Conservation (phyloP, 495 filamentous ascomycete genomes). For the Xylaria sp. region DNA sequence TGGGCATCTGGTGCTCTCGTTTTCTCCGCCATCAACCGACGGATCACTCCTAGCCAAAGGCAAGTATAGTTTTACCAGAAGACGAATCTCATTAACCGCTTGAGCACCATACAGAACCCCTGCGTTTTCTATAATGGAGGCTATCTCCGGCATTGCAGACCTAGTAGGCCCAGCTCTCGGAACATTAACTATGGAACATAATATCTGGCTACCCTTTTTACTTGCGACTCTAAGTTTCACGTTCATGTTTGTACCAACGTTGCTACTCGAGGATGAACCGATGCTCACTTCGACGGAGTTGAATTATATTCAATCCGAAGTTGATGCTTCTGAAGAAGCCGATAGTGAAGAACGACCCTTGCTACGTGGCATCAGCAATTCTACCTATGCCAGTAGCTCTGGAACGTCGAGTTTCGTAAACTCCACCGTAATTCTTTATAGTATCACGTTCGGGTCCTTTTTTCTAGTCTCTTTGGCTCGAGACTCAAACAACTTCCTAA, state of each 20-base stretch:
- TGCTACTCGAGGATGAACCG: background rate
- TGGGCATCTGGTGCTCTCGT: slow-evolving; percentile 20
- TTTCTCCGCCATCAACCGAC: slow-evolving; percentile 13
- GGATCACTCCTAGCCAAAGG: slow-evolving; percentile 9
- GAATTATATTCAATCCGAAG: background rate
- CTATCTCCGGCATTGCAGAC: slow-evolving; percentile 10
- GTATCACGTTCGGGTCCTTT: slow-evolving; percentile 11
- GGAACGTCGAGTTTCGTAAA: background rate
- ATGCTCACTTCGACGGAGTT: background rate
- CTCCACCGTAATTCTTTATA: background rate
- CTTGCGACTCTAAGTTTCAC: slow-evolving; percentile 7
- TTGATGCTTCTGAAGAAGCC: background rate
- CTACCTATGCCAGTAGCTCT: background rate
- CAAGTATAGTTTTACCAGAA: background rate
- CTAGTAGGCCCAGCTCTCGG: slow-evolving; percentile 7
- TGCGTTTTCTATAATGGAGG: slow-evolving; percentile 19
- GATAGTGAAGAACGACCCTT: slow-evolving; percentile 5
- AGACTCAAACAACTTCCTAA: slow-evolving; percentile 17
- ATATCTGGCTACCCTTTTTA: slow-evolving; percentile 15
- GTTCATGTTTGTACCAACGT: slow-evolving; percentile 14
- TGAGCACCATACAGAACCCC: background rate
- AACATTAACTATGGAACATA: slow-evolving; percentile 13
- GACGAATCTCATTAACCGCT: background rate
- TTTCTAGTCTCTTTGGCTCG: slow-evolving; percentile 14
- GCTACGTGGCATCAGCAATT: background rate